Conservation (phyloP, 495 filamentous ascomycete genomes). For the Staphylotrichum tortipilum region DNA sequence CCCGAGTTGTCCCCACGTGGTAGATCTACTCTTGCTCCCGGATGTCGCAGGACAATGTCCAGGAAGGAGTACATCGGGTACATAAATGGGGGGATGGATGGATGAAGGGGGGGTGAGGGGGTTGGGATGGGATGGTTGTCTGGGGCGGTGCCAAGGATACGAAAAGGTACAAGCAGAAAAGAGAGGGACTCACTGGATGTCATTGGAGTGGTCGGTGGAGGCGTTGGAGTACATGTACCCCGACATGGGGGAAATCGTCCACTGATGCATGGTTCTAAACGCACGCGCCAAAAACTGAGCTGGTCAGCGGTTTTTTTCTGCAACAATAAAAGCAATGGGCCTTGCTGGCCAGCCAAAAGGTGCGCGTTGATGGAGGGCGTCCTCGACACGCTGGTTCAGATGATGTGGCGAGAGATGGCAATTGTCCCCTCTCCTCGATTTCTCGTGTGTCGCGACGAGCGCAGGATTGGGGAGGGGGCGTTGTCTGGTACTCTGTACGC, state of each 20-base stretch:
- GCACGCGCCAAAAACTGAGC: conserved; percentile 10
- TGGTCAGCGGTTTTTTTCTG: no score
- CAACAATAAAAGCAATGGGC: no score
- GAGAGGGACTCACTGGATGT: conserved; percentile 47
- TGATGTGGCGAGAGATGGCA: no score
- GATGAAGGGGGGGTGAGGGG: no score
- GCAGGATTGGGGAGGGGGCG: no score
- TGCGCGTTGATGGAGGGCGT: not conserved
- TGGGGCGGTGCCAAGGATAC: conserved; percentile 21
- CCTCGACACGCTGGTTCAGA: no score
- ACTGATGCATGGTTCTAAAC: conserved; percentile 46
- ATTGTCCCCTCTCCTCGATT: no score
- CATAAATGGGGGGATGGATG: conserved; percentile 21
- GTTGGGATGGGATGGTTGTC: conserved; percentile 4
- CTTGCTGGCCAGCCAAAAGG: no score
- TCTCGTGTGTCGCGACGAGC: no score
- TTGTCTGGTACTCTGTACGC: not conserved
- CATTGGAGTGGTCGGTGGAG: conserved; percentile 41
- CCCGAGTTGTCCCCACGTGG: conserved; percentile 10
- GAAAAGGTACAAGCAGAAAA: conserved; percentile 35
- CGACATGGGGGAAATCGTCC: conserved; percentile 41
- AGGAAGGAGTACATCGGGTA: conserved; percentile 28
- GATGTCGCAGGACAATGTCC: conserved; percentile 19
- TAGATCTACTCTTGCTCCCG: conserved; percentile 19
- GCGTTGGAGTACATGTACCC: conserved; percentile 42